Base-by-base conservation (phyloP, 2,329 filamentous ascomycete species). In the Colletotrichum australisinense region DNA sequence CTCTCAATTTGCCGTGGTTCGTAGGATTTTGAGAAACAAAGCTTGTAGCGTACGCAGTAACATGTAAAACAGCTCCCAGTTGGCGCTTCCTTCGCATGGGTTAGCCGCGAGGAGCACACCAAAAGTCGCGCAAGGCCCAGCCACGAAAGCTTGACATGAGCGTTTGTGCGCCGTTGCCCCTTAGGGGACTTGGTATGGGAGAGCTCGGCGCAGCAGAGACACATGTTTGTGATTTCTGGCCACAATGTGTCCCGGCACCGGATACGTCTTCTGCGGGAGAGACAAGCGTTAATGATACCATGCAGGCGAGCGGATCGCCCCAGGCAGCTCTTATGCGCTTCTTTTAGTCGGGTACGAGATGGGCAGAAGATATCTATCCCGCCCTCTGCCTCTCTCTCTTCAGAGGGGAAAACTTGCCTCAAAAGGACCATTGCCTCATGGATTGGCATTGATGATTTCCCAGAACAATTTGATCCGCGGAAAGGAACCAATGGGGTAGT, bases 91-190 rank as follows among this genome's bases (percentile, higher is more conserved):
- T 63, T 46, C 22, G 57, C 58, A 49, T 11, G 53, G 53, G 30
- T 32, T 59, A 72, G 58, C 59, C 57, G 52, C 64, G 28, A 63
- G 38, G 30, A 42, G 42, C 19, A 49, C 42, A 49, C 42, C 42
- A 35, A 28, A 30, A 69, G 22, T 9, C 35, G 35, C 16, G 16
- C 58, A 38, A 60, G 22, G 32, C 42, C 19, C 69, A 72, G 70
- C 66, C 59, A 72, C 69, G 11, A 72, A 69, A 69, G 70, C 70
- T 73, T 69, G 59, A 69, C 32, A 19, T 55, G 53, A 26, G 28
- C n/a, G 55, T 8, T 28, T 26, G 35, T 32, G 19, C 24, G 19
- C 42, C 42, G 42, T n/a, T 8, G 7, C 16, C 19, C 16, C 19
- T 9, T 49, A 7, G 16, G 19, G 5, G 38, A 7, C 32, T 2